Conservation (phyloP, 345 rosid species). For the Cochlearia excelsa region DNA sequence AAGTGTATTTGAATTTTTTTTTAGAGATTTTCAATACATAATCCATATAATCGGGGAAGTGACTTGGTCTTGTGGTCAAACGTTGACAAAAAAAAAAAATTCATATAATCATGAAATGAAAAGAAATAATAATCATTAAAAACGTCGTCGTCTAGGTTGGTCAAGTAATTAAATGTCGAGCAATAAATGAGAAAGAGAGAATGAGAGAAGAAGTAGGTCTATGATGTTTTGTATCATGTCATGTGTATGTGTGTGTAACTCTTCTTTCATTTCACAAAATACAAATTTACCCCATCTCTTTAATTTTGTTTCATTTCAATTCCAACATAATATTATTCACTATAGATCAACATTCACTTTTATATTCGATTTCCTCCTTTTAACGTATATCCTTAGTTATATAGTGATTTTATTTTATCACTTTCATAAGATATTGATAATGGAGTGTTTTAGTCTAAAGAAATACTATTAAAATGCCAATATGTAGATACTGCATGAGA, state of each 20-base stretch:
- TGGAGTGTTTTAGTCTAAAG: background rate
- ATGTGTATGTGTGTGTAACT: slow-evolving; percentile 5
- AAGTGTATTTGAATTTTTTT: no score
- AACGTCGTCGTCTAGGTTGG: slow-evolving; percentile 12
- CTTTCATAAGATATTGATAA: background rate
- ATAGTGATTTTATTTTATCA: no score
- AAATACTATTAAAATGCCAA: no score
- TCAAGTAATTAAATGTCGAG: slow-evolving; percentile 27
- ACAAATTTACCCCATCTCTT: slow-evolving; percentile 3
- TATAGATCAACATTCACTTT: slow-evolving; percentile 31
- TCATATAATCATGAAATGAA: no score
- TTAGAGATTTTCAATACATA: no score
- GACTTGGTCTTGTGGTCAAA: no score
- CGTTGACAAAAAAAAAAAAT: no score
- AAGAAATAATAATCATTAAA: background rate
- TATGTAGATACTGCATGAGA: no score
- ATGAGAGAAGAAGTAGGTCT: slow-evolving; percentile 30
- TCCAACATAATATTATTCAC: background rate
- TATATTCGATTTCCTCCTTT: background rate
- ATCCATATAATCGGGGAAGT: no score
- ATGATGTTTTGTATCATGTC: slow-evolving; percentile 26
- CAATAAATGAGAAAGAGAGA: slow-evolving; percentile 31
- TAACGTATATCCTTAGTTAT: no score
- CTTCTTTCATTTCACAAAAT: background rate
- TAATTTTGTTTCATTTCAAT: slow-evolving; percentile 23